A percentile compares a stretch with the other conserved stretches of the same genome.
These are phyloP conservation scores for Candida cerambycidarum DNA, from an alignment of 805 yeast genomes.

Conservation along the genomic window DNA sequence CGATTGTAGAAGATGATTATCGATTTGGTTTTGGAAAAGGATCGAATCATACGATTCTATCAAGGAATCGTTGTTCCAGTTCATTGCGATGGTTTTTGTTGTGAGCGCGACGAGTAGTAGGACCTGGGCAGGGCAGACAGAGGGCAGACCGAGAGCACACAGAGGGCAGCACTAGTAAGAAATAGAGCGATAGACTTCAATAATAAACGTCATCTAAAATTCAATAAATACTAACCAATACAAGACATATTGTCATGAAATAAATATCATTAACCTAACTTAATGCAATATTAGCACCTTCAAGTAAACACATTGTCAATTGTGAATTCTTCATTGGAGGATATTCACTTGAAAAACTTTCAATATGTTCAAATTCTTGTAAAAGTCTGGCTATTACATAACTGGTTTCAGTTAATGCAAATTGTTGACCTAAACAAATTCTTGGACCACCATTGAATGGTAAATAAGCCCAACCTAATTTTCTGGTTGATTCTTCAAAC, in stretches of 20 bases:
- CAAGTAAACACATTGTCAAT: slow-evolving; percentile 27
- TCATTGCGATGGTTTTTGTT: slow-evolving; percentile 8
- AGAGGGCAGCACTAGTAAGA: no score
- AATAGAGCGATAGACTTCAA: no score
- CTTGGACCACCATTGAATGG: slow-evolving; percentile 60
- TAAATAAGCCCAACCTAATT: slow-evolving; percentile 48
- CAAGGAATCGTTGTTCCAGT: slow-evolving; percentile 45
- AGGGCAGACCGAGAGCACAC: no score
- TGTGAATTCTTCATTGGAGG: slow-evolving; percentile 29
- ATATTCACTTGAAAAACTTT: slow-evolving; percentile 19
- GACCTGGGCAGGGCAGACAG: no score
- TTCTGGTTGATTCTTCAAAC: slow-evolving; percentile 28
- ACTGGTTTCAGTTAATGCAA: slow-evolving; percentile 56
- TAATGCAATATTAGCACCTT: slow-evolving; percentile 21
- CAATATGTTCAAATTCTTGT: slow-evolving; percentile 22
- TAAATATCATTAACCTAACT: background rate
- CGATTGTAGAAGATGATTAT: slow-evolving; percentile 23
- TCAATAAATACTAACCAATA: background rate
- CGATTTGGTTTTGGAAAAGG: slow-evolving; percentile 21
- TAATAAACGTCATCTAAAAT: background rate
- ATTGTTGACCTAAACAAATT: slow-evolving; percentile 56
- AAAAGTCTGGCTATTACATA: slow-evolving; percentile 38
- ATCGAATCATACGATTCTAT: slow-evolving; percentile 49
- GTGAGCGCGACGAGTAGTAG: no score
- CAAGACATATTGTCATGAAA: no score